These are phyloP conservation scores for Colletotrichum chrysophilum DNA, from an alignment of 2,329 filamentous ascomycete species.

Conservation along the genomic window DNA sequence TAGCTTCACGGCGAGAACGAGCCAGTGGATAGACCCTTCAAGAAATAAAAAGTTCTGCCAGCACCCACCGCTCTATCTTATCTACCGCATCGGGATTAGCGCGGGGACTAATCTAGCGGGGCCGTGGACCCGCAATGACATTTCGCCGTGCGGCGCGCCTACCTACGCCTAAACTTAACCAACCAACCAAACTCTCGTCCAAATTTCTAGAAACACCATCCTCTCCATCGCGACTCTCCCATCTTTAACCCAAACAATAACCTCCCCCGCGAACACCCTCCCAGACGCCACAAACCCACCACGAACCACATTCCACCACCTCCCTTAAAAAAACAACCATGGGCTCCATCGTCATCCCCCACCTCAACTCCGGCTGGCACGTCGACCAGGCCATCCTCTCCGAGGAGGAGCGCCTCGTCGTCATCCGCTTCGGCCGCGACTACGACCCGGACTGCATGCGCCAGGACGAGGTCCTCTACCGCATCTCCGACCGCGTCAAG, in stretches of 20 bases:
- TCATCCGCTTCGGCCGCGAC: conserved; percentile 83
- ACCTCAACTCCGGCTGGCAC: conserved; percentile 93
- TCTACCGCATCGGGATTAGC: conserved; percentile 2
- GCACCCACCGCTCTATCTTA: conserved; percentile 7
- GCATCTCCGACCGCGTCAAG: conserved; percentile 90
- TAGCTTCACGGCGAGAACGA: background rate
- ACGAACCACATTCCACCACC: background rate
- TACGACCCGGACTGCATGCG: conserved; percentile 76
- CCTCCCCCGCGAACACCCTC: background rate
- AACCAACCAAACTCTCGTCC: background rate
- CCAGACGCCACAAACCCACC: too few relatives aligned
- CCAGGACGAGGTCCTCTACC: conserved; percentile 93
- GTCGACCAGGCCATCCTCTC: conserved; percentile 56
- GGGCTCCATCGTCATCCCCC: conserved; percentile 91
- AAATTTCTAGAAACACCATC: background rate
- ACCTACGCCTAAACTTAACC: background rate
- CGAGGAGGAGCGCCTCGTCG: conserved; percentile 90
- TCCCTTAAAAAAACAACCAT: conserved; percentile 33
- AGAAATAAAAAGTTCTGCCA: conserved; percentile 26
- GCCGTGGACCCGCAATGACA: conserved; percentile 17
- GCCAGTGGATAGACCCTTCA: conserved; percentile 7
- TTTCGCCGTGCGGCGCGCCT: background rate
- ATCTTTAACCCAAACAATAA: background rate
- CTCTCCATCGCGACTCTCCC: background rate
- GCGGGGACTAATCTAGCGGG: conserved; percentile 5